phyloP scores from a whole-genome alignment of 2,329 filamentous ascomycete species.

The Exophiala alcalophila region DNA sequence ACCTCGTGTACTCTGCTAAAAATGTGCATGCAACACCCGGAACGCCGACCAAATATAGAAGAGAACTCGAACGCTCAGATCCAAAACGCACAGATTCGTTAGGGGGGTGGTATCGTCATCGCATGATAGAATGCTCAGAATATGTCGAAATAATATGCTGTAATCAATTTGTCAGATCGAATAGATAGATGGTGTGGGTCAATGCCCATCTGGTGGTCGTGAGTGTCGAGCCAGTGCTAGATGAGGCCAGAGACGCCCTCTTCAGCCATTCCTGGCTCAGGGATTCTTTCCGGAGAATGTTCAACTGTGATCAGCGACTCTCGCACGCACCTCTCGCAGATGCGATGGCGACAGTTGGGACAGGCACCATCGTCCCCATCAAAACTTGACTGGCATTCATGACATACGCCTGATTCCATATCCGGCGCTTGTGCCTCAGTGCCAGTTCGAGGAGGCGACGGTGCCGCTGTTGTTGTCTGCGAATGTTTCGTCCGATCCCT shows the following conservation, averaged over 20 bases:
- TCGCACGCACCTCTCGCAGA: conserved; percentile 26
- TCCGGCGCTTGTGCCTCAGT: not conserved
- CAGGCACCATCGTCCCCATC: conserved; percentile 19
- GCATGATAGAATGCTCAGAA: conserved; percentile 26
- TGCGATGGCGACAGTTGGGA: conserved; percentile 27
- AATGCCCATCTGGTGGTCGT: not conserved
- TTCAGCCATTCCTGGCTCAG: too few species aligned
- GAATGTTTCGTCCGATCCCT: conserved; percentile 49
- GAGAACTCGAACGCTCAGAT: conserved; percentile 26
- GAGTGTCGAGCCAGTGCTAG: conserved; percentile 2
- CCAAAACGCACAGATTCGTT: conserved; percentile 13
- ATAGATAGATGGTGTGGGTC: not conserved
- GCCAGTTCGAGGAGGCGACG: not conserved
- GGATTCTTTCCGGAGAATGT: too few species aligned
- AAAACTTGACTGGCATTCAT: conserved; percentile 27
- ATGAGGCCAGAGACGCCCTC: too few species aligned
- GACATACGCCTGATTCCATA: conserved; percentile 19
- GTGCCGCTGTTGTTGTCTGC: not conserved
- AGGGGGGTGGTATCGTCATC: conserved; percentile 16
- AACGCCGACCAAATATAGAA: conserved; percentile 12
- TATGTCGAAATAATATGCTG: conserved; percentile 1
- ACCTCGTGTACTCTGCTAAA: not conserved
- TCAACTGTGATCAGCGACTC: conserved; percentile 21
- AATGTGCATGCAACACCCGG: conserved; percentile 5
- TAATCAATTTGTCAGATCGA: not conserved